Conservation (phyloP, 2,329 filamentous ascomycete genomes). For the Microcera coccophila region DNA sequence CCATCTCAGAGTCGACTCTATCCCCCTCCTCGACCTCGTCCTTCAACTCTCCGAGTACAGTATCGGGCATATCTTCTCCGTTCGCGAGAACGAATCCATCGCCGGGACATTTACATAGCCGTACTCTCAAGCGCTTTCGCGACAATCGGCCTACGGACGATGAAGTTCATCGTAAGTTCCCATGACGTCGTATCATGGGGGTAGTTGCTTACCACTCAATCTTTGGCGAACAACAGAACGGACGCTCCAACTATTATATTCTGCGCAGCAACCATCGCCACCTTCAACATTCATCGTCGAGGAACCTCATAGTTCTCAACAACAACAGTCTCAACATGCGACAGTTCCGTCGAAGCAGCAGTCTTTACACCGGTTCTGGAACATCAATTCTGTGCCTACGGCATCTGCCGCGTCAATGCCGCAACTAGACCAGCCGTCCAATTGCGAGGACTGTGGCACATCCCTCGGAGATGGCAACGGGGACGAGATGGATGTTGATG, state of each 20-base stretch:
- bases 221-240: slow-evolving; percentile 41
- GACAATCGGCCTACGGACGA: slow-evolving; percentile 55
- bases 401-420: slow-evolving; percentile 24
- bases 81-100: slow-evolving; percentile 33
- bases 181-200: background rate
- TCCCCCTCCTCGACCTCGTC: slow-evolving; percentile 43
- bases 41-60: slow-evolving; percentile 36
- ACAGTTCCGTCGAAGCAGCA: slow-evolving; percentile 35
- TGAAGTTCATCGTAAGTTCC: slow-evolving; percentile 50
- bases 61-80: slow-evolving; percentile 29
- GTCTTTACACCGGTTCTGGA: slow-evolving; percentile 60
- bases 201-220: too few species aligned
- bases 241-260: slow-evolving; percentile 56
- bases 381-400: slow-evolving; percentile 41
- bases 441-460: slow-evolving; percentile 54
- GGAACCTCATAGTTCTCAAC: slow-evolving; percentile 10
- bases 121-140: slow-evolving; percentile 60
- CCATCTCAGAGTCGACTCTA: slow-evolving; percentile 53
- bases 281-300: background rate
- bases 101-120: slow-evolving; percentile 47
- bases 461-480: slow-evolving; percentile 19
- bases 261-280: slow-evolving; percentile 38
- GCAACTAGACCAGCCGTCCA: slow-evolving; percentile 15
- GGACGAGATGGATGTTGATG: slow-evolving; percentile 41
- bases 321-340: slow-evolving; percentile 7